These are phyloP conservation scores for Penicilliopsis zonata DNA, from an alignment of 495 filamentous ascomycete species.

Conservation along the genomic window DNA sequence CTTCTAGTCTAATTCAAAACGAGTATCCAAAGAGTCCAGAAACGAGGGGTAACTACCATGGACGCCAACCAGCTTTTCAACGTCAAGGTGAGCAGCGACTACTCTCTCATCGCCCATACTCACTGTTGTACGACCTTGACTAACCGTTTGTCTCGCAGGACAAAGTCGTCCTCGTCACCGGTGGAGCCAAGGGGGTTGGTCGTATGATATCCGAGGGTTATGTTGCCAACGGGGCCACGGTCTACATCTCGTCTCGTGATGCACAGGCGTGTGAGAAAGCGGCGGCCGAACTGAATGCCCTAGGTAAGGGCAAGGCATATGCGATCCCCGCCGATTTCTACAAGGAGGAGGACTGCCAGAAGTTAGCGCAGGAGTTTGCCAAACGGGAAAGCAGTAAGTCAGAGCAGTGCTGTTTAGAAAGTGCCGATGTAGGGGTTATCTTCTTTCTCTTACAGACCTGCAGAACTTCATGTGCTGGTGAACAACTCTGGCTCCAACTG, in stretches of 20 bases:
- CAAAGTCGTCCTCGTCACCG: constrained; percentile 65
- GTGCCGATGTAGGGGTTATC: not conserved
- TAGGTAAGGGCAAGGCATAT: constrained; percentile 49
- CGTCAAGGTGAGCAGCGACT: constrained; percentile 36
- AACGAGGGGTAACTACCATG: constrained; percentile 37
- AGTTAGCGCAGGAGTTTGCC: constrained; percentile 48
- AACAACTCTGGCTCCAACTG: constrained; percentile 72
- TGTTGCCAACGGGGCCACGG: constrained; percentile 67
- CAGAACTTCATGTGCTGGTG: constrained; percentile 61
- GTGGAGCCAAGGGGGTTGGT: constrained; percentile 59
- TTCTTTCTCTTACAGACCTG: no score
- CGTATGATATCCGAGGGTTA: constrained; percentile 75
- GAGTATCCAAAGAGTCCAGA: no score
- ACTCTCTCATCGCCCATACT: not conserved
- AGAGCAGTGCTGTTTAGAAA: not conserved
- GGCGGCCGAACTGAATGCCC: constrained; percentile 45
- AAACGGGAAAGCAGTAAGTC: constrained; percentile 47
- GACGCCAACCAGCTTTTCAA: constrained; percentile 43
- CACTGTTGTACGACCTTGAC: constrained; percentile 5
- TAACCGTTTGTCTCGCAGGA: constrained; percentile 46
- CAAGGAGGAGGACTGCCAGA: constrained; percentile 56
- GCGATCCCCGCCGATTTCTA: constrained; percentile 63
- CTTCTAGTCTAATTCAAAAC: no score
- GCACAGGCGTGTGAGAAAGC: constrained; percentile 47
- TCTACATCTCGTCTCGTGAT: constrained; percentile 73